phyloP scores from a whole-genome alignment of 768 basidiomycete species.

The Tulasnella sp. region DNA sequence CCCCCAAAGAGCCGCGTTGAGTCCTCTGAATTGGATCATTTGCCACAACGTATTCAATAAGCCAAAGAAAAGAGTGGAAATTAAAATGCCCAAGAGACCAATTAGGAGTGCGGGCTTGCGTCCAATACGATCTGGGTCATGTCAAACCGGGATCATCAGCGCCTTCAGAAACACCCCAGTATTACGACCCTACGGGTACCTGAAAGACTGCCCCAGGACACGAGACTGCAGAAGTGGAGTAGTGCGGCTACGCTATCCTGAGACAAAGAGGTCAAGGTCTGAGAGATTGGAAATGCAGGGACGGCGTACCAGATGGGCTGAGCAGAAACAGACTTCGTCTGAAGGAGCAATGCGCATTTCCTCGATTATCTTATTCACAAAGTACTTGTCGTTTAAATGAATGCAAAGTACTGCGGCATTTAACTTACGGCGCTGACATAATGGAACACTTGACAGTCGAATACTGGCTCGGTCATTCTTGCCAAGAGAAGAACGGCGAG shows the following conservation, averaged over 20 bases:
- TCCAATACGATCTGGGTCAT: constrained; percentile 22
- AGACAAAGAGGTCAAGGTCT: neutral
- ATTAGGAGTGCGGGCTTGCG: constrained; percentile 31
- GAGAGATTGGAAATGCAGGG: neutral
- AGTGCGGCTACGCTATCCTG: constrained; percentile 21
- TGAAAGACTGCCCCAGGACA: constrained; percentile 30
- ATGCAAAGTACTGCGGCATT: neutral
- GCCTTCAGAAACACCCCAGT: neutral
- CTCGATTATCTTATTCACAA: constrained; percentile 21
- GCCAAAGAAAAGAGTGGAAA: constrained; percentile 23
- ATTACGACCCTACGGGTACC: neutral
- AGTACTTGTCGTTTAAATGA: neutral
- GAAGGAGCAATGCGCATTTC: constrained; percentile 17
- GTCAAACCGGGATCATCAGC: constrained; percentile 30
- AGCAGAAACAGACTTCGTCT: constrained; percentile 24
- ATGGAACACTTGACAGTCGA: constrained; percentile 26
- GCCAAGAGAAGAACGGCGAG: too few relatives aligned
- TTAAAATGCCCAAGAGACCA: constrained; percentile 25
- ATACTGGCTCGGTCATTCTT: too few relatives aligned
- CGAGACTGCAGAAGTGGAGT: constrained; percentile 28
- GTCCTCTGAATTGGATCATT: neutral
- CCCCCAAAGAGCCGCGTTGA: constrained; percentile 22
- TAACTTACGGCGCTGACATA: constrained; percentile 28
- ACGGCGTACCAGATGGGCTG: constrained; percentile 13
- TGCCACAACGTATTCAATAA: constrained; percentile 14